Conservation (phyloP, 1,284 basidiomycete genomes). For the Rhodotorula sp. region DNA sequence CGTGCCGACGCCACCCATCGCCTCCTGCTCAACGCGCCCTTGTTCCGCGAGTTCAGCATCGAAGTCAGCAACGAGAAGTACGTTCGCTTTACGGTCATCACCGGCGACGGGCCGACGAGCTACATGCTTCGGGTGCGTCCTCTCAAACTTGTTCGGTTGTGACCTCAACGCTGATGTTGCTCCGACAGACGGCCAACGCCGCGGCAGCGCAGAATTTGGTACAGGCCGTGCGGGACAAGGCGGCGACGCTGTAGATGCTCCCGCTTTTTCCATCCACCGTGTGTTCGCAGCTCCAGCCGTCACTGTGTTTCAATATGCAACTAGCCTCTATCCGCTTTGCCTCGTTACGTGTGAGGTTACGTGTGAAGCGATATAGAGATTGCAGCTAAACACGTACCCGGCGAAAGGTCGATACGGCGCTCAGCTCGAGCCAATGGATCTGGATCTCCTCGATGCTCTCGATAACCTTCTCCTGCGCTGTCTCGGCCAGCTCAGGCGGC, state of each 20-base stretch:
- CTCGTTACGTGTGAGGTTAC: background rate
- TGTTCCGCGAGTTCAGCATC: conserved; percentile 43
- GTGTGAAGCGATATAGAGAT: background rate
- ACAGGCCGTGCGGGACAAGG: conserved; percentile 24
- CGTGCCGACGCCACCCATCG: conserved; percentile 45
- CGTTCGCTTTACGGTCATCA: conserved; percentile 42
- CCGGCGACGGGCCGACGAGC: conserved; percentile 36
- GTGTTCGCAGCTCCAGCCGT: no score
- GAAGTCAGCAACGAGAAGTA: conserved; percentile 43
- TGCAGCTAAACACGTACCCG: conserved; percentile 22
- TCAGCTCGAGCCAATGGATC: conserved; percentile 34
- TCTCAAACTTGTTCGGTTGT: no score
- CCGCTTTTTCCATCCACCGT: background rate
- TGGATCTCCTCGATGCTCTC: conserved; percentile 39
- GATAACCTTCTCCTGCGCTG: background rate
- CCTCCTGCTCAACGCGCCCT: conserved; percentile 42
- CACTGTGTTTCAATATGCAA: conserved; percentile 6
- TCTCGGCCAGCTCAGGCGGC: background rate
- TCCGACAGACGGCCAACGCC: conserved; percentile 8
- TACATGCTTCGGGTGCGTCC: conserved; percentile 39
- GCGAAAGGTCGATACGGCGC: conserved; percentile 27
- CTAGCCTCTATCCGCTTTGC: background rate
- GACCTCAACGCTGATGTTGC: no score
- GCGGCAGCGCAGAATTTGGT: conserved; percentile 10
- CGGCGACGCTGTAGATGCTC: conserved; percentile 9